These are phyloP conservation scores for Cicer cuneatum DNA, from an alignment of 306 rosid genomes.

Conservation along the genomic window DNA sequence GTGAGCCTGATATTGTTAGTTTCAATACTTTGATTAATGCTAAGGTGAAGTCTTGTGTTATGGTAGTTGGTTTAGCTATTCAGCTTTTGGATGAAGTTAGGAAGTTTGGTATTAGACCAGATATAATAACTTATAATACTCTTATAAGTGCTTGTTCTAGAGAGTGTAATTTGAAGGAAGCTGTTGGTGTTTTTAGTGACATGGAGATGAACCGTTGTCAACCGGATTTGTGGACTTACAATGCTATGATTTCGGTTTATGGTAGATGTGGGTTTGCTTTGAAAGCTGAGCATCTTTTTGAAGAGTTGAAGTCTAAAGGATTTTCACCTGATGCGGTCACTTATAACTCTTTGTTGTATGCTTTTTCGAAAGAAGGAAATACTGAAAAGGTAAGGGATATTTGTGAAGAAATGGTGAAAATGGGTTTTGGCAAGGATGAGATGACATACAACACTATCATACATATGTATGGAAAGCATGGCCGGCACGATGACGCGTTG, in stretches of 20 bases:
- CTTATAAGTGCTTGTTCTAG: conserved; percentile 90
- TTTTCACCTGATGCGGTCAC: conserved; percentile 94
- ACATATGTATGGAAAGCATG: conserved; percentile 91
- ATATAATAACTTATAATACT: conserved; percentile 88
- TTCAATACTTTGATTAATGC: conserved; percentile 91
- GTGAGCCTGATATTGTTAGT: conserved; percentile 88
- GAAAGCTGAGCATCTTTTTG: conserved; percentile 75
- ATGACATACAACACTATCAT: conserved; percentile 94
- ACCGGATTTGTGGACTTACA: conserved; percentile 97
- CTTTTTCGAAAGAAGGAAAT: conserved; percentile 84
- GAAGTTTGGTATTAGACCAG: conserved; percentile 76
- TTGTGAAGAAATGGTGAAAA: conserved; percentile 79
- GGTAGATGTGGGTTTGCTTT: conserved; percentile 80
- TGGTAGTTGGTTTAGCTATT: conserved; percentile 66
- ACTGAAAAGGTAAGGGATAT: conserved; percentile 64
- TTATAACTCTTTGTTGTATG: conserved; percentile 80
- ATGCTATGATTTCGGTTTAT: conserved; percentile 92
- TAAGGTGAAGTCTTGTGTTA: conserved; percentile 69
- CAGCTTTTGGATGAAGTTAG: conserved; percentile 80
- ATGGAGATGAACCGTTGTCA: conserved; percentile 74
- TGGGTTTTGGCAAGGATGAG: conserved; percentile 90
- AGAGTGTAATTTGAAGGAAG: conserved; percentile 84
- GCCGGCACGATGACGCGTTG: conserved; percentile 71
- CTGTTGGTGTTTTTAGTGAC: conserved; percentile 61
- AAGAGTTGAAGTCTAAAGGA: conserved; percentile 77